Base-by-base conservation (phyloP, 192 early-diverging fungal genomes). In the Backusella morwellensis region DNA sequence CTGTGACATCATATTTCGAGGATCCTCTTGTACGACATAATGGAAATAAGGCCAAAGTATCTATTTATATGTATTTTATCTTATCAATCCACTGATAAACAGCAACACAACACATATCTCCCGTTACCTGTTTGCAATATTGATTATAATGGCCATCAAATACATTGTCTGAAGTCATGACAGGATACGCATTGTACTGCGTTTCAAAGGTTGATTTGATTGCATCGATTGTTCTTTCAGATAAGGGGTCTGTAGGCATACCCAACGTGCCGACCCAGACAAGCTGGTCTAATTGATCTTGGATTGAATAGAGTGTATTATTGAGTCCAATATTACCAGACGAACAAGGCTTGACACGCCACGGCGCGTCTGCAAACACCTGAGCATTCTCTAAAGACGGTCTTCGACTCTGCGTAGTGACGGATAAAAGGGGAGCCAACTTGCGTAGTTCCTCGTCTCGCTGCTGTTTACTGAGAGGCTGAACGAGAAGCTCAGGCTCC, bases 31-130 rank as follows among this genome's bases (percentile, higher is more conserved):
- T 75, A 97, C 85, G 66, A 97, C 93, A 80, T 98, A 98, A 84
- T 98, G 97, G 78, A 98, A 96, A n/a, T 92, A 92, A 11, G 95
- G 96, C 97, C 97, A 98, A 11, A 98, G 88, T 35, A 97, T 89
- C 94, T 95, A 85, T 40, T 82, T 19, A 70, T 19, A 70, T 11
- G 35, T 21, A 70, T 40, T 15, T 23, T 56, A 42, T 50, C 66
- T 52, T 72, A 35, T 66, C 40, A 70, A 7, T 68, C 6, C 11
- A 42, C n/a, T 76, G 38, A 32, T 32, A 29, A 52, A 35, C 4
- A 21, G 17, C 2, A 47, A 12, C 15, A 34, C 1, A 7, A 0
- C 23, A 1, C 2, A 32, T 32, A 32, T 4, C 2, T 8, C 2
- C 4, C 11, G 9, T 63, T 88, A 94, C 93, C 89, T 98, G 97